These are phyloP conservation scores for Collybia sordida DNA, from an alignment of 768 basidiomycete species.

Conservation along the genomic window DNA sequence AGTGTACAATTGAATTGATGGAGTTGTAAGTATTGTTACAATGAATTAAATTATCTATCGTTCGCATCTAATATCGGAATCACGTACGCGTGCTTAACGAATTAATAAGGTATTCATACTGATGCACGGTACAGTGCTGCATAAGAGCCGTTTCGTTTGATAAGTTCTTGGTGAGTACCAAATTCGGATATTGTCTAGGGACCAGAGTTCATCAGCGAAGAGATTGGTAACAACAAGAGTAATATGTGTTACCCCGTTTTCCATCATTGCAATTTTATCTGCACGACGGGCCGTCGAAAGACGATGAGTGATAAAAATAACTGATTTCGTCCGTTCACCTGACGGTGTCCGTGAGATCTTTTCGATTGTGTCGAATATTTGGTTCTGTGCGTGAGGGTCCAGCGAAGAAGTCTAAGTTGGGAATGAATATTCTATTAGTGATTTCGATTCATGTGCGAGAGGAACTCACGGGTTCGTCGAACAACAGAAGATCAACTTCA, in stretches of 20 bases:
- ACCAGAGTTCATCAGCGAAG: conserved; percentile 7
- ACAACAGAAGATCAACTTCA: conserved; percentile 74
- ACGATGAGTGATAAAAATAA: conserved; percentile 83
- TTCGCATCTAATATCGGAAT: not conserved
- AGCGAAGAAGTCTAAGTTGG: conserved; percentile 68
- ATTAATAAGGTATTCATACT: conserved; percentile 35
- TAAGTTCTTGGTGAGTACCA: conserved; percentile 69
- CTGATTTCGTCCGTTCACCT: conserved; percentile 64
- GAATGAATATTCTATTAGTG: conserved; percentile 3
- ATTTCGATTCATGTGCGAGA: conserved; percentile 1
- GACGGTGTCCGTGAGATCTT: conserved; percentile 57
- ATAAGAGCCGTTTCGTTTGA: conserved; percentile 59
- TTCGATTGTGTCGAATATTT: conserved; percentile 75
- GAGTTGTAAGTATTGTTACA: conserved; percentile 6
- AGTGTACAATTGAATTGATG: not conserved
- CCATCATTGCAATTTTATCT: conserved; percentile 88
- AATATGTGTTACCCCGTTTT: conserved; percentile 51
- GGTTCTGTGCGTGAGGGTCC: conserved; percentile 77
- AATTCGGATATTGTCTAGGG: conserved; percentile 54
- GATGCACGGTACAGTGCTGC: conserved; percentile 71
- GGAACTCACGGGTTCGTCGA: conserved; percentile 77
- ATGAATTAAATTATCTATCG: conserved; percentile 5
- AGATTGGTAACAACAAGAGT: conserved; percentile 10
- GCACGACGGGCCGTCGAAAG: conserved; percentile 79
- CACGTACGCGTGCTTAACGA: not conserved